Evolutionary conservation across 371 early-diverging fungal genomes (phyloP), one percentile per base, ranked within the genome.

Genomic region (Mortierella sp.): DNA sequence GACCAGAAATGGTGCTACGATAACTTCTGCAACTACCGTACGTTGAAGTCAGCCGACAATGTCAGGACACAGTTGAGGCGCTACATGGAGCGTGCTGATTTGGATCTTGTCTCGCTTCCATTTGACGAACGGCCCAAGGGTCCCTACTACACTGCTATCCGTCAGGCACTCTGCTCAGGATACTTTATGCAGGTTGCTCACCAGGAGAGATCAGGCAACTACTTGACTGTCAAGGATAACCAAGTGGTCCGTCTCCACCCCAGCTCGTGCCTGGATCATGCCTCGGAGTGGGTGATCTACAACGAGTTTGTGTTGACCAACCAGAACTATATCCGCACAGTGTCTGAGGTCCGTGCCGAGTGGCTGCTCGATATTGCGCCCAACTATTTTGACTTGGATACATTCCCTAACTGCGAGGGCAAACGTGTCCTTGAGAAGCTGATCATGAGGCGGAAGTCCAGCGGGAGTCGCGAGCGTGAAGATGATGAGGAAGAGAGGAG

Each of bases 181-280:
- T 98, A 95, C 91, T 99, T 98, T 88, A 99, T 99, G 99, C 98
- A 99, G 88, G 98, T 96, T 0, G 99, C 98, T 1, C 97, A 98
- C 88, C 88, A 96, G 72, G 98, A 98, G 79, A 91, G 95, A 47
- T 93, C 93, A 8, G 97, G 97, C 1, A 95, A 95, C 82, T 99
- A 99, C 88, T 81, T 97, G 83, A 99, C 99, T 0, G 93, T 96
- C 78, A 98, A 98, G 92, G 99, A 99, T 88, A 97, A 99, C 89
- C 99, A 98, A 89, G 91, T 94, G n/a, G 99, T 99, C 11, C 93
- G 93, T 68, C 91, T 99, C n/a, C 99, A 99, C 88, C 99, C 98
- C 34, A 96, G 97, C 16, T 95, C 96, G 44, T 93, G 95, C 80
- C 87, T 99, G 45, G 95, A 93, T 73, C 94, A 95, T 78, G 97